phyloP scores from a whole-genome alignment of 257 asterid species.

The Solanum chaucha region DNA sequence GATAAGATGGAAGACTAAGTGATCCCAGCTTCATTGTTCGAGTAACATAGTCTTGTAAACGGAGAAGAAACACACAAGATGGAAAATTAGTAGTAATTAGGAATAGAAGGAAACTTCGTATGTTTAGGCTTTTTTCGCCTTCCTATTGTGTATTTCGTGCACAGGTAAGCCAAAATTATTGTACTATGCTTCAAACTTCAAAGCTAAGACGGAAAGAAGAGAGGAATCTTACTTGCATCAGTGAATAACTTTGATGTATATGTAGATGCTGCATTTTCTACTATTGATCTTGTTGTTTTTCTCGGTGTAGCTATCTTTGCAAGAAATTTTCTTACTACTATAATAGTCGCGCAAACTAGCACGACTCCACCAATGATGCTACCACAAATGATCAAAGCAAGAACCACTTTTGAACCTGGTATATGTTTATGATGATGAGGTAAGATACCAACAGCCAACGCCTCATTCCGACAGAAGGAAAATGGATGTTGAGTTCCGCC shows the following conservation, averaged over 20 bases:
- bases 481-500: constrained; percentile 44
- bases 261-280: constrained; percentile 40
- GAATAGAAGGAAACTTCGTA: neutral
- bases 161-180: neutral
- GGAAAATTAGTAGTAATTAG: neutral
- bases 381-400: constrained; percentile 42
- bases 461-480: constrained; percentile 59
- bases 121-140: neutral
- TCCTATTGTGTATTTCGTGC: neutral
- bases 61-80: neutral
- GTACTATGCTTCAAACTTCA: neutral
- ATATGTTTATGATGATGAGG: constrained; percentile 40
- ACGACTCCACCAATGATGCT: constrained; percentile 40
- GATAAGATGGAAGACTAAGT: constrained; percentile 61
- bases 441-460: constrained; percentile 72
- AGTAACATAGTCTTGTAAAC: constrained; percentile 47
- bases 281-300: constrained; percentile 22
- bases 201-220: neutral
- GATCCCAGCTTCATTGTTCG: constrained; percentile 74
- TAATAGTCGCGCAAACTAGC: constrained; percentile 21
- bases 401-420: constrained; percentile 18
- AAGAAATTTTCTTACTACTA: constrained; percentile 34
- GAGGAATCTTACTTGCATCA: constrained; percentile 63
- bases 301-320: constrained; percentile 14
- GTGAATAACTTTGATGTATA: constrained; percentile 65